Percentiles rank a stretch among this genome's conserved stretches.
These are phyloP conservation scores for Patellaria atrata DNA, from an alignment of 495 filamentous ascomycete genomes.

Conservation along the genomic window DNA sequence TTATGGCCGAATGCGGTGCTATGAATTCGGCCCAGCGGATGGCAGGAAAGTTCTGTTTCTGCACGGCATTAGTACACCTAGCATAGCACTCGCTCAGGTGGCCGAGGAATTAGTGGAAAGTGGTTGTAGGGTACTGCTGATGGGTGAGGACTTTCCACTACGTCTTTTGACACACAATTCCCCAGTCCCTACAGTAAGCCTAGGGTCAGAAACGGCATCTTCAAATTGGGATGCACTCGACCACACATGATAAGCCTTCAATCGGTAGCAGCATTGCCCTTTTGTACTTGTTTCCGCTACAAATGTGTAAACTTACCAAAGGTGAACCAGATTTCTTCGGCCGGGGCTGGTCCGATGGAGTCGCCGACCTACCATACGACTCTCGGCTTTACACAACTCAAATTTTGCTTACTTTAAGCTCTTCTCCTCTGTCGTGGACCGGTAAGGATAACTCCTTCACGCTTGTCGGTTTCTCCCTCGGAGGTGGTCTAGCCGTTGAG, in stretches of 20 bases:
- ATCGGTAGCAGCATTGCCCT: background rate
- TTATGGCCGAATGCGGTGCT: slow-evolving; percentile 68
- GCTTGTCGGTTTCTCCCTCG: slow-evolving; percentile 72
- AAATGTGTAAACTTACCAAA: no score
- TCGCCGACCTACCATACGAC: slow-evolving; percentile 56
- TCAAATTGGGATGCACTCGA: no score
- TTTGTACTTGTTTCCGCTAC: background rate
- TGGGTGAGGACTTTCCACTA: slow-evolving; percentile 34
- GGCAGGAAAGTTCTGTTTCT: slow-evolving; percentile 69
- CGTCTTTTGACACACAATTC: background rate
- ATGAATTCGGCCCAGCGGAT: slow-evolving; percentile 78
- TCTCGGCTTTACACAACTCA: slow-evolving; percentile 58
- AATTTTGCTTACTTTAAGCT: slow-evolving; percentile 55
- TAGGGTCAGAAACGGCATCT: no score
- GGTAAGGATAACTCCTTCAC: slow-evolving; percentile 40
- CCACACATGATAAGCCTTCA: no score
- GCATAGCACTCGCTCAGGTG: slow-evolving; percentile 51
- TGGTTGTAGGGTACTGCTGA: slow-evolving; percentile 73
- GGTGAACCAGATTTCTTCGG: slow-evolving; percentile 66
- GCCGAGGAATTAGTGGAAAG: slow-evolving; percentile 54
- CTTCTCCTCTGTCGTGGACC: slow-evolving; percentile 56
- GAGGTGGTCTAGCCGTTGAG: slow-evolving; percentile 61
- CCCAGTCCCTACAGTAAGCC: no score
- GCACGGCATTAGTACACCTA: slow-evolving; percentile 79
- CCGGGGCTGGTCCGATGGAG: slow-evolving; percentile 61